Base-by-base conservation (phyloP, 257 asterid species). In the Lantana camara region DNA sequence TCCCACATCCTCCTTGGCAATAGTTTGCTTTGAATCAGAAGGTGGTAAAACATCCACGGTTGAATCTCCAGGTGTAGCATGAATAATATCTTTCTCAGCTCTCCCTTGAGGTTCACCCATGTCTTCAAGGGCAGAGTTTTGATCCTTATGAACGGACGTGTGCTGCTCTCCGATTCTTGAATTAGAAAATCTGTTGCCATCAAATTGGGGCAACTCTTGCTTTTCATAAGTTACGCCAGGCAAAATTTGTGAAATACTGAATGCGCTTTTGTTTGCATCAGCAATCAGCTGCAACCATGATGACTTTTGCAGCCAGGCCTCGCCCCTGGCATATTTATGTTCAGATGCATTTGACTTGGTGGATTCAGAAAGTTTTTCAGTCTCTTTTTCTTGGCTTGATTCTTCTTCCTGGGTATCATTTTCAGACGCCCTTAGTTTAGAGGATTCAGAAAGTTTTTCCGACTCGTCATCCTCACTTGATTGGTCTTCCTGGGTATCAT, bases 231-330 rank as follows among this genome's bases (percentile, higher is more conserved):
- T 57, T 4, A 37, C 54, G 44, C 61, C 70, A 4, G 95, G 93
- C 60, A 85, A 66, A 77, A 89, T 63, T 27, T 87, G 91, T 4
- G 88, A 74, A 60, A 92, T 68, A 75, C 79, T 87, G 79, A 92
- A 92, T 1, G 91, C 67, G 51, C 75, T 87, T 56, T 47, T 70
- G 27, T 24, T 77, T 45, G 84, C 5, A 71, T 76, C 82, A 34
- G 71, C 80, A 66, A 92, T 79, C 62, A 89, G 76, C 60, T 87
- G 84, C 54, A 79, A 64, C 96, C 97, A 89, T 9, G 97, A 82
- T 48, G 82, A 82, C 68, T 79, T 85, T 44, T 87, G 82, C 59
- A 68, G 56, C 87, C 87, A 78, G 0, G 87, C 61, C 5, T 76
- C 69, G 47, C 91, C 89, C 67, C 85, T 82, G 45, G 76, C 82